Conservation (phyloP, 208 protist genomes). For the Eutreptiella sp. region DNA sequence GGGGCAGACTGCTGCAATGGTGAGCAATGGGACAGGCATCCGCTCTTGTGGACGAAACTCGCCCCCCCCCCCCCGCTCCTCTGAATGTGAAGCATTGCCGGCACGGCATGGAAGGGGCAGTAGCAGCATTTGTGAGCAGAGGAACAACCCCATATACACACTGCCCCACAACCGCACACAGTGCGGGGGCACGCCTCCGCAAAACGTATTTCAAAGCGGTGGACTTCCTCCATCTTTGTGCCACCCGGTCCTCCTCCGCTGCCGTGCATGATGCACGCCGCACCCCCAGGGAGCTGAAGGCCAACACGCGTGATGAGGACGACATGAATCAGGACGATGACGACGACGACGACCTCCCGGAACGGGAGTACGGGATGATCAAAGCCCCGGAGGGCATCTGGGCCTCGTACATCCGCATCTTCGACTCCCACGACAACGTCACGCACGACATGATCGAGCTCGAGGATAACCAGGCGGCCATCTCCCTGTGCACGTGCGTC, state of each 20-base stretch:
- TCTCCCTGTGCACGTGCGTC: constrained; percentile 23
- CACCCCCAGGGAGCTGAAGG: background rate
- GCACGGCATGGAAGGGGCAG: too few relatives aligned
- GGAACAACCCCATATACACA: too few relatives aligned
- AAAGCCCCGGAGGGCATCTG: constrained; percentile 43
- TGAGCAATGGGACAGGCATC: too few relatives aligned
- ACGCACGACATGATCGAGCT: constrained; percentile 44
- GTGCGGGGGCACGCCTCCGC: too few relatives aligned
- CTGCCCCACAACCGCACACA: too few relatives aligned
- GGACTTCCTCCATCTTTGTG: constrained; percentile 19
- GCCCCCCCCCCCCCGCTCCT: too few relatives aligned
- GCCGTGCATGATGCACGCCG: background rate
- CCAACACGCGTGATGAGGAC: constrained; percentile 14
- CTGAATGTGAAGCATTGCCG: too few relatives aligned
- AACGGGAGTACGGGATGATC: constrained; percentile 17
- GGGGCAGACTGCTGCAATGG: too few relatives aligned
- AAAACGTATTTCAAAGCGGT: constrained; percentile 1
- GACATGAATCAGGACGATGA: constrained; percentile 25
- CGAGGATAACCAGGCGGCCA: constrained; percentile 60
- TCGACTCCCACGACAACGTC: constrained; percentile 41
- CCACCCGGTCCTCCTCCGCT: background rate
- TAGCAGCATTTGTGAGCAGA: too few relatives aligned
- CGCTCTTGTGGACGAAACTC: too few relatives aligned
- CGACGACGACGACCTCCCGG: constrained; percentile 33
- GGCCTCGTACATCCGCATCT: constrained; percentile 55